Evolutionary conservation across 2,329 filamentous ascomycete genomes (phyloP).

Genomic region (Aureobasidium vineae): DNA sequence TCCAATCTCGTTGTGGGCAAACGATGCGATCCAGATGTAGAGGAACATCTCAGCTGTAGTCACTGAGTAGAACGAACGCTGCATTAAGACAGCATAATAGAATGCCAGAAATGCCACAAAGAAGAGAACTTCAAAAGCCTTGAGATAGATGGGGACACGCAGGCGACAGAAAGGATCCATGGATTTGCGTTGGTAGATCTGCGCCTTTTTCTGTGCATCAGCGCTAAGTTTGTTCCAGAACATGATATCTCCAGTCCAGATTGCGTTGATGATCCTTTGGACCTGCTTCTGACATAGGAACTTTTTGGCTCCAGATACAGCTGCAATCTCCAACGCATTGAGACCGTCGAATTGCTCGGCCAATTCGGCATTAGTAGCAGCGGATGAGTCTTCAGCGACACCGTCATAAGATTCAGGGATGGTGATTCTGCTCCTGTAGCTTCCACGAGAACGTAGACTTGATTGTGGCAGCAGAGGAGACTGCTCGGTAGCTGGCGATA

Average conservation of each 20-base stretch:
- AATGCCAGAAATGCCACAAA: slow-evolving; percentile 72
- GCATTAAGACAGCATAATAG: slow-evolving; percentile 83
- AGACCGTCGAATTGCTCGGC: slow-evolving; percentile 72
- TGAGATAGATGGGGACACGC: slow-evolving; percentile 78
- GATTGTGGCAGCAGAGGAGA: slow-evolving; percentile 1
- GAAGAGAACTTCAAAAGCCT: slow-evolving; percentile 79
- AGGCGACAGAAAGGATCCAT: slow-evolving; percentile 73
- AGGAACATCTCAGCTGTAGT: slow-evolving; percentile 69
- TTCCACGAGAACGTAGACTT: slow-evolving; percentile 21
- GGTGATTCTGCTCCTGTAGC: slow-evolving; percentile 8
- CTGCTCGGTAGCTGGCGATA: slow-evolving; percentile 3
- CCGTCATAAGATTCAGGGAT: slow-evolving; percentile 13
- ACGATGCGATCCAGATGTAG: slow-evolving; percentile 83
- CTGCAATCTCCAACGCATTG: slow-evolving; percentile 84
- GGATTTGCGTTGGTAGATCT: slow-evolving; percentile 66
- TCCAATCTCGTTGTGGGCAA: slow-evolving; percentile 77
- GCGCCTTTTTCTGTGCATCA: slow-evolving; percentile 70
- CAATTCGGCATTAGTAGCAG: slow-evolving; percentile 49
- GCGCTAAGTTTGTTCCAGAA: slow-evolving; percentile 81
- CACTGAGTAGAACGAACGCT: slow-evolving; percentile 61
- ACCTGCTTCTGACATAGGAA: slow-evolving; percentile 78
- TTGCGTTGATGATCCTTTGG: slow-evolving; percentile 77
- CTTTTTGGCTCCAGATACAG: slow-evolving; percentile 76
- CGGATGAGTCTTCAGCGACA: background rate
- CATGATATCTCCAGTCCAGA: slow-evolving; percentile 83